These are phyloP conservation scores for Penicillium sp. DNA, from an alignment of 2,329 filamentous ascomycete genomes.

Conservation along the genomic window DNA sequence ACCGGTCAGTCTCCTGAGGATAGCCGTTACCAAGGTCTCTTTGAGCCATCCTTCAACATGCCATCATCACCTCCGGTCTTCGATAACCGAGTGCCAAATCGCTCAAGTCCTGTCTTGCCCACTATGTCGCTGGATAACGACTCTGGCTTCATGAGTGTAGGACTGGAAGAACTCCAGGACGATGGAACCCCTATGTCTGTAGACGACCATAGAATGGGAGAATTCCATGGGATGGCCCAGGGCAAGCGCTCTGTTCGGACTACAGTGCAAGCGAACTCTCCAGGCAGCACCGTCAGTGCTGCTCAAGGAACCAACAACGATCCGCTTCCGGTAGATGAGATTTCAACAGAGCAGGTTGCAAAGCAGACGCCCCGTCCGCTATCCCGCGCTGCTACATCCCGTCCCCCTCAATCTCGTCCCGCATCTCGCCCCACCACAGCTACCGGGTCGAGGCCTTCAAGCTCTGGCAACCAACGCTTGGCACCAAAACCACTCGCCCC, in stretches of 20 bases:
- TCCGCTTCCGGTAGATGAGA: constrained; percentile 21
- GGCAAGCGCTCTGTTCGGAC: constrained; percentile 25
- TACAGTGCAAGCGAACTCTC: constrained; percentile 29
- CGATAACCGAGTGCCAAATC: constrained; percentile 60
- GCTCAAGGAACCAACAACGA: constrained; percentile 23
- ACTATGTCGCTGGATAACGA: constrained; percentile 60
- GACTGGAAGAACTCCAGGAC: constrained; percentile 66
- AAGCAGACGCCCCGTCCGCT: constrained; percentile 25
- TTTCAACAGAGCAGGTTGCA: constrained; percentile 16
- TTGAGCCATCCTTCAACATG: constrained; percentile 74
- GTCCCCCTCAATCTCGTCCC: neutral
- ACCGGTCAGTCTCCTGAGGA: constrained; percentile 52
- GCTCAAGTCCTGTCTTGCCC: constrained; percentile 76
- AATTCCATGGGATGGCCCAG: constrained; percentile 18
- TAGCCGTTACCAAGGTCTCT: constrained; percentile 50
- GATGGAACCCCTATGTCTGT: constrained; percentile 48
- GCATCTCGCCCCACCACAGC: neutral
- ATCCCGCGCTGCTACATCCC: constrained; percentile 28
- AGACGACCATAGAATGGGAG: constrained; percentile 24
- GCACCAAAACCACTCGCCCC: constrained; percentile 41
- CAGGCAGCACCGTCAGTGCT: constrained; percentile 22
- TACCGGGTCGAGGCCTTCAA: constrained; percentile 39
- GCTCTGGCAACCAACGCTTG: constrained; percentile 33
- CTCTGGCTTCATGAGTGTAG: constrained; percentile 83
- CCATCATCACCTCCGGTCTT: constrained; percentile 87